Percentiles rank a stretch among this genome's conserved stretches.
Evolutionary conservation across 768 basidiomycete genomes (phyloP).

Genomic region (Pleurotus cornucopiae): DNA sequence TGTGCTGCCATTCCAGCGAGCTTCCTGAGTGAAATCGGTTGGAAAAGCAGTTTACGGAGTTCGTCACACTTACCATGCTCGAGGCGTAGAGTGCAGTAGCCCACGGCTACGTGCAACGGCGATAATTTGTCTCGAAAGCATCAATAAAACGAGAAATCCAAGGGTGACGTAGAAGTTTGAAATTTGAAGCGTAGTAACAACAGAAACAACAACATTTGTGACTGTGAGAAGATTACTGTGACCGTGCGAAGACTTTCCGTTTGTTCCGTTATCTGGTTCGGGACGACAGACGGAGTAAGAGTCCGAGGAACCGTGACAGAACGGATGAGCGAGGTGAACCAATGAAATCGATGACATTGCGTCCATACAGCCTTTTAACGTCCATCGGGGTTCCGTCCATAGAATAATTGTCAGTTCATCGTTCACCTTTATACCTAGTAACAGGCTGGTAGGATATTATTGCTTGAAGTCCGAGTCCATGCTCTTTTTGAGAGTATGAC

Average conservation of each 20-base stretch:
- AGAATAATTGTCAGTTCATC: no score
- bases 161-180: neutral
- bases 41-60: neutral
- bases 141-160: constrained; percentile 20
- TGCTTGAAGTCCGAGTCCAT: no score
- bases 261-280: no score
- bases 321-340: no score
- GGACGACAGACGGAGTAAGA: no score
- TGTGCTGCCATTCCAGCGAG: constrained; percentile 40
- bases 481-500: no score
- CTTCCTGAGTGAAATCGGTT: constrained; percentile 30
- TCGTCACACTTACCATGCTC: constrained; percentile 40
- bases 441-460: no score
- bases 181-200: neutral
- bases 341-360: no score
- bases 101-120: constrained; percentile 60
- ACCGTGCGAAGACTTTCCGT: neutral
- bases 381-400: no score
- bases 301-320: no score
- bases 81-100: constrained; percentile 33
- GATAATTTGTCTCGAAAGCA: constrained; percentile 71
- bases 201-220: neutral
- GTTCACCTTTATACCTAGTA: no score
- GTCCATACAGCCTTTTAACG: no score
- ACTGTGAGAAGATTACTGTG: neutral